Base-by-base conservation (phyloP, 2,329 filamentous ascomycete species). In the Claviceps sorghi region DNA sequence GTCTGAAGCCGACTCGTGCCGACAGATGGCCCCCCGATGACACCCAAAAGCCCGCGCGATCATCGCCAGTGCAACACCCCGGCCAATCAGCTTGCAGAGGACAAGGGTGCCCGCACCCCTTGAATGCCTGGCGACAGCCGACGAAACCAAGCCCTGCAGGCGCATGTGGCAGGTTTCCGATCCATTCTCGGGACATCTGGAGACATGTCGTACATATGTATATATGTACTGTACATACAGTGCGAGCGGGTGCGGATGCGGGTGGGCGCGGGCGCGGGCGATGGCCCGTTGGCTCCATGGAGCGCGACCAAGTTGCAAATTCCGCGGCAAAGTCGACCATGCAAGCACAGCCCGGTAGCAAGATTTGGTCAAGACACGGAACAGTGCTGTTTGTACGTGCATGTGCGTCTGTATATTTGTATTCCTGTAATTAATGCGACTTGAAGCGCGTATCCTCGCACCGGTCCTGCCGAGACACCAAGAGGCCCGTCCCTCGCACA, bases 121-220 rank as follows among this genome's bases (percentile, higher is more conserved):
- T 13, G 6, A n/a, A 15, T 30, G 43, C 22, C 26, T n/a, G 26
- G 43, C 17, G 26, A 15, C 43, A 26, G 43, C 43, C 43, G 43
- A 45, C 26, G 19, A 40, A 48, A 30, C 19, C 32, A 15, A 42
- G 36, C 21, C 36, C 30, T 49, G 30, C 32, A 50, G 46, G 50
- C 40, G 53, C 45, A 46, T 42, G 49, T 49, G 53, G 34, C 47
- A 57, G 59, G 10, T 53, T 64, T 65, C 61, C 64, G 65, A 61
- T 64, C 60, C 57, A 60, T 65, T 62, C 63, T 64, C 62, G 64
- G 42, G 17, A 29, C 42, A 22, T 44, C 42, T 44, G 21, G 58
- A 58, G 58, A 64, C 61, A 54, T 61, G 52, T 49, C 47, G 32
- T 22, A 48, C 34, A 29, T 48, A 26, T 5, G 5, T 26, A 26